Percentiles rank a stretch among this genome's conserved stretches.
Conservation (phyloP, 2,329 filamentous ascomycete species). For the Trichocomaceae sp. region DNA sequence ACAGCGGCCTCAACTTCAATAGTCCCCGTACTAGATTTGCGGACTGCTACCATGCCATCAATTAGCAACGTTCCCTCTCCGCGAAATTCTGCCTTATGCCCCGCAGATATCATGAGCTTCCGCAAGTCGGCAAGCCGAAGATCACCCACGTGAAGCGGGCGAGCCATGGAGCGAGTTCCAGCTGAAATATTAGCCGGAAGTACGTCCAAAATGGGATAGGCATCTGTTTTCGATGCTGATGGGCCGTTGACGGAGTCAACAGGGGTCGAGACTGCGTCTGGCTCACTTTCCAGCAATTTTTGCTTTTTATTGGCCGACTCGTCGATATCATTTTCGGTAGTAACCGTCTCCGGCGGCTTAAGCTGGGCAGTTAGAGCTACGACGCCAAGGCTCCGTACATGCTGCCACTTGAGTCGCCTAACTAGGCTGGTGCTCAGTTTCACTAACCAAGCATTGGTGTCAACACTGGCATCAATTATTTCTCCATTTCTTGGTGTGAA, state of each 20-base stretch:
- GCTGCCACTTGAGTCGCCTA: constrained; percentile 88
- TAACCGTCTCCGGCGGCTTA: constrained; percentile 41
- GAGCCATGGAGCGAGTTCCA: constrained; percentile 67
- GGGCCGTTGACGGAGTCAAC: constrained; percentile 19
- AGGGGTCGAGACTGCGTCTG: constrained; percentile 24
- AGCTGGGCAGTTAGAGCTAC: constrained; percentile 81
- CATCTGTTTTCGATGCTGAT: constrained; percentile 26
- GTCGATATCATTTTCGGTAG: constrained; percentile 31
- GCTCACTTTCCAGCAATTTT: constrained; percentile 45
- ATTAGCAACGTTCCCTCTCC: constrained; percentile 89
- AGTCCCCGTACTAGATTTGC: constrained; percentile 77
- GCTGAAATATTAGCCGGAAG: constrained; percentile 58
- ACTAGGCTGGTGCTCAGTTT: constrained; percentile 80
- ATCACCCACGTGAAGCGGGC: constrained; percentile 91
- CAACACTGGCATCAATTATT: constrained; percentile 81
- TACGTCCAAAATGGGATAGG: constrained; percentile 51
- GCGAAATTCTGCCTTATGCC: constrained; percentile 84
- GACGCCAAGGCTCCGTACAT: constrained; percentile 79
- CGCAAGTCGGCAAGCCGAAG: constrained; percentile 81
- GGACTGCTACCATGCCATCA: constrained; percentile 78
- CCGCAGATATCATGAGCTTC: constrained; percentile 70
- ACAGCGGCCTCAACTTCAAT: constrained; percentile 82
- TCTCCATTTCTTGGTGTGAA: constrained; percentile 73
- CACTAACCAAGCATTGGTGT: constrained; percentile 95
- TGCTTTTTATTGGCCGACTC: constrained; percentile 46